phyloP scores from a whole-genome alignment of 2,329 filamentous ascomycete species.

The Septoria linicola region DNA sequence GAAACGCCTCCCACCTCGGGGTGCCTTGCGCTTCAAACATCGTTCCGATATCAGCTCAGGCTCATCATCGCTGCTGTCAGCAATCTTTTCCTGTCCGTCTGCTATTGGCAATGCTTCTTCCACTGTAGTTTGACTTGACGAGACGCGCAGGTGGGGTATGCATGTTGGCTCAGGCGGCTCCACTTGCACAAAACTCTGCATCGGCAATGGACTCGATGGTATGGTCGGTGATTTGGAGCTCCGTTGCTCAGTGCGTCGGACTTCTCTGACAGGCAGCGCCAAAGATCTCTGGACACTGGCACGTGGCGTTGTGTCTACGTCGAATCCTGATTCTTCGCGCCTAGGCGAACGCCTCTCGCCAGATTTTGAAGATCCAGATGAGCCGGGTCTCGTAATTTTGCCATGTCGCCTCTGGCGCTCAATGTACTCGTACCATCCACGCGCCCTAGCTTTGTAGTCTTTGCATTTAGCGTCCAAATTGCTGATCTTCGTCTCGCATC shows the following conservation, averaged over 20 bases:
- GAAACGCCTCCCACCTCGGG: slow-evolving; percentile 22
- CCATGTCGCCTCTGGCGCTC: slow-evolving; percentile 10
- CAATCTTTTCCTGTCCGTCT: slow-evolving; percentile 8
- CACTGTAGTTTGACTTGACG: slow-evolving; percentile 48
- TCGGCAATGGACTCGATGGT: neutral
- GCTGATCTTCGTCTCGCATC: slow-evolving; percentile 9
- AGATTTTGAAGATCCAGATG: neutral
- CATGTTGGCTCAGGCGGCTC: neutral
- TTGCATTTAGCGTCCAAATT: slow-evolving; percentile 25
- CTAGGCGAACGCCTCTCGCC: neutral
- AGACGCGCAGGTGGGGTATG: slow-evolving; percentile 11
- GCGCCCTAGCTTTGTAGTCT: slow-evolving; percentile 43
- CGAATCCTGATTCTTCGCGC: neutral
- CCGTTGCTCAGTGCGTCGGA: neutral
- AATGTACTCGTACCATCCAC: slow-evolving; percentile 32
- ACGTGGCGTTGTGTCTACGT: neutral
- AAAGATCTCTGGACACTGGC: neutral
- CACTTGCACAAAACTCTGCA: neutral
- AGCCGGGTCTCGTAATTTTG: neutral
- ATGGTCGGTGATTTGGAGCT: neutral
- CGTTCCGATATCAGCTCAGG: slow-evolving; percentile 46
- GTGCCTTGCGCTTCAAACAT: slow-evolving; percentile 46
- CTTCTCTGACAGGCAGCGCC: neutral
- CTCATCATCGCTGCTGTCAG: slow-evolving; percentile 38
- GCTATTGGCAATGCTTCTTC: slow-evolving; percentile 21